Evolutionary conservation across 768 basidiomycete species (phyloP).

Genomic region (Multifurca ochricompacta): DNA sequence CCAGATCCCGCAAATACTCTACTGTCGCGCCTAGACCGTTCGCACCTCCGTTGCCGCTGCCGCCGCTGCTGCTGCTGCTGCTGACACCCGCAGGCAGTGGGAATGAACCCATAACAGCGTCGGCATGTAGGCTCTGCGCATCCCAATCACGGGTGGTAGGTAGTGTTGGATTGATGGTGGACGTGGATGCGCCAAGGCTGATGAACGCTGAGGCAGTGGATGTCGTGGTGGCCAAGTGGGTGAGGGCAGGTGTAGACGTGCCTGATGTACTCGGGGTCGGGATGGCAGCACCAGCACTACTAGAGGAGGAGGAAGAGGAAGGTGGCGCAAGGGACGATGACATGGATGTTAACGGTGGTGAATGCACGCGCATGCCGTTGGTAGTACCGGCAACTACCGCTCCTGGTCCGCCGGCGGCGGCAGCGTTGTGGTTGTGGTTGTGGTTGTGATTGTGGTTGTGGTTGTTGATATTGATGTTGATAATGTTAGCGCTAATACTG

Average conservation of each 20-base stretch:
- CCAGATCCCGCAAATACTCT: slow-evolving; percentile 70
- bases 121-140: slow-evolving; percentile 54
- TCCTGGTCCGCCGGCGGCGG: neutral
- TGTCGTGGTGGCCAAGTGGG: neutral
- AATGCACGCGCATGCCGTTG: neutral
- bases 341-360: neutral
- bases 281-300: too few species aligned
- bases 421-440: neutral
- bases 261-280: slow-evolving; percentile 22
- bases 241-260: slow-evolving; percentile 24
- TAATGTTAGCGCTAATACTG: neutral
- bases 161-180: slow-evolving; percentile 19
- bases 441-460: neutral
- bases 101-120: slow-evolving; percentile 23
- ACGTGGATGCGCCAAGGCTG: neutral
- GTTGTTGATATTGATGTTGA: neutral
- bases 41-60: too few species aligned
- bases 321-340: neutral
- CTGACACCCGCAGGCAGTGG: neutral
- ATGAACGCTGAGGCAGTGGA: slow-evolving; percentile 1
- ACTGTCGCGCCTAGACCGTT: slow-evolving; percentile 63
- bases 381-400: neutral
- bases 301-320: slow-evolving; percentile 15
- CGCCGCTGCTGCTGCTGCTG: slow-evolving; percentile 14
- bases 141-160: slow-evolving; percentile 59